A percentile compares a stretch with the other conserved stretches of the same genome.
Evolutionary conservation across 208 protist genomes (phyloP).

Genomic region (Acanthamoeba royreba): DNA sequence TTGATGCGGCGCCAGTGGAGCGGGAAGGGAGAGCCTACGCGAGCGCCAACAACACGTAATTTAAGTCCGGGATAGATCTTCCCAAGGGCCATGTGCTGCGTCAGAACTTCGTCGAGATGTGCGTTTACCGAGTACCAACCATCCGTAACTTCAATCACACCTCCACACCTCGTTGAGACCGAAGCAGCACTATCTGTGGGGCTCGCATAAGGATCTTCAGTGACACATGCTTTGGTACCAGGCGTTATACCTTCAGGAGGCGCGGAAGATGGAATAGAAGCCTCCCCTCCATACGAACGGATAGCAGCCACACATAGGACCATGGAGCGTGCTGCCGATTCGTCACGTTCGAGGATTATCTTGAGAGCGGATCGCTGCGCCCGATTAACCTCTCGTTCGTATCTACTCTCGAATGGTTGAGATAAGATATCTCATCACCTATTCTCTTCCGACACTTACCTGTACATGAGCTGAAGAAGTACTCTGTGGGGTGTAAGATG

Average conservation of each 20-base stretch:
- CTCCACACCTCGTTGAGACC: not conserved
- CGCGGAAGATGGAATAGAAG: not conserved
- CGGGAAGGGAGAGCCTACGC: not conserved
- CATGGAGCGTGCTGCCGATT: not conserved
- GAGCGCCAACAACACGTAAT: not conserved
- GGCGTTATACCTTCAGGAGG: too few relatives aligned
- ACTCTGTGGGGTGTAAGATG: not conserved
- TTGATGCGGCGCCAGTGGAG: too few relatives aligned
- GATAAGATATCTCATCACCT: not conserved
- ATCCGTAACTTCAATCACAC: slow-evolving; percentile 18
- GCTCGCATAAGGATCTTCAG: too few relatives aligned
- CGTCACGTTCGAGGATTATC: slow-evolving; percentile 33
- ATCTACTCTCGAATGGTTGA: not conserved
- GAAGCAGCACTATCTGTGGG: too few relatives aligned
- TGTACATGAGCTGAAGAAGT: not conserved
- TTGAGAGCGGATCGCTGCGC: slow-evolving; percentile 30
- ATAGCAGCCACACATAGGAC: slow-evolving; percentile 32
- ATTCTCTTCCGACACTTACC: too few relatives aligned
- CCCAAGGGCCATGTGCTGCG: slow-evolving; percentile 21
- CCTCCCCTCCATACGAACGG: not conserved
- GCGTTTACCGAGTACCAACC: slow-evolving; percentile 30
- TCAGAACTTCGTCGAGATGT: not conserved
- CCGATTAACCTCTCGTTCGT: slow-evolving; percentile 16
- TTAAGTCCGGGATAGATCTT: not conserved
- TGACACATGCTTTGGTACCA: too few relatives aligned